Base-by-base conservation (phyloP, 129 eudicot genomes). In the Centaurea solstitialis region DNA sequence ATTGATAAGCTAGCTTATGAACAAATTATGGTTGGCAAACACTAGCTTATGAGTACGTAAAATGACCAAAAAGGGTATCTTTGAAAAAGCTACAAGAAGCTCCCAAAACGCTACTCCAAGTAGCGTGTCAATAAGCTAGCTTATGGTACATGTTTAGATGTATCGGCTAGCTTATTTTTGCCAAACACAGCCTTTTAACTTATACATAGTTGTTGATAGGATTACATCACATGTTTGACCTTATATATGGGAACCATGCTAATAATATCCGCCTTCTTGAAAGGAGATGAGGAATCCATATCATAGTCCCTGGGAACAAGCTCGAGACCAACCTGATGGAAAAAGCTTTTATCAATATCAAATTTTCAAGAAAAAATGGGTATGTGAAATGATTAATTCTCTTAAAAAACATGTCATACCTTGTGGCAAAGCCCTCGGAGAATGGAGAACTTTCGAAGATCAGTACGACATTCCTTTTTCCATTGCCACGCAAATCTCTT, bases 351-450 rank as follows among this genome's bases (percentile, higher is more conserved):
- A 39, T 76, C 68, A 79, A 82, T 43, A 33, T 24, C 65, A 45
- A 6, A 5, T 30, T 76, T 26, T 82, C 39, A 57, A 61, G 64
- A 33, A 53, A 70, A 26, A 17, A 13, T 43, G 71, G 68, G 28
- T 20, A 30, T 66, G 64, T 35, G 57, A 80, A 50, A 50, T 4
- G 43, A 35, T 18, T 70, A 17, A 71, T 37, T 68, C 30, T 62
- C 71, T 26, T 6, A 22, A 39, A 57, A 50, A 45, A 24, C 70
- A 43, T 47, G 24, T 53, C 77, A 45, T 84, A 94, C 98, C 93
- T 94, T 94, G 87, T 94, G 97, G 87, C 97, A 89, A 85, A 94
- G 89, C 68, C 99, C 99, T 13, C 99, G 97, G 78, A 94, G 99
- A 89, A 94, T 86, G 72, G 99, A 88, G 78, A 90, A 90, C 86